Percentiles rank a stretch among this genome's conserved stretches.
These are phyloP conservation scores for Lanmaoa rubissima DNA, from an alignment of 768 basidiomycete species.

Conservation along the genomic window DNA sequence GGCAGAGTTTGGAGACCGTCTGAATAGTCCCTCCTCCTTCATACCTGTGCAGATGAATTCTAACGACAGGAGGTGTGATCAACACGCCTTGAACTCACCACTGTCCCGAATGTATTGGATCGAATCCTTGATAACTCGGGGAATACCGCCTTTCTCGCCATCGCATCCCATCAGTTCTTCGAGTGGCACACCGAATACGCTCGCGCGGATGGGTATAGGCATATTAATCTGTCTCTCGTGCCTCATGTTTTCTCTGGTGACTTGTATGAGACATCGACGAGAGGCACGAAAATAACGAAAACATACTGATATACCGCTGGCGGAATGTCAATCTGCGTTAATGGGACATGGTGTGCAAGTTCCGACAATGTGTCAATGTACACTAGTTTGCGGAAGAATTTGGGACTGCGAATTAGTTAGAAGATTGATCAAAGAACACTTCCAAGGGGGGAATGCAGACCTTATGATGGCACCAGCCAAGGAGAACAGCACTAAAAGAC, in stretches of 20 bases:
- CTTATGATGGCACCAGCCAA: constrained; percentile 86
- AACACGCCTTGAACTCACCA: constrained; percentile 28
- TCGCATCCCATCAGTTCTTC: constrained; percentile 82
- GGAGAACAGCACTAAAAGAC: constrained; percentile 74
- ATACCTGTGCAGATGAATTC: constrained; percentile 37
- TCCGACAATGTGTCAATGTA: constrained; percentile 78
- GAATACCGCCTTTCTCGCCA: constrained; percentile 81
- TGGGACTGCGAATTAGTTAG: constrained; percentile 54
- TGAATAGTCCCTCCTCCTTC: constrained; percentile 76
- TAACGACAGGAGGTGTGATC: background rate
- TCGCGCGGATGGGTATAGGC: constrained; percentile 59
- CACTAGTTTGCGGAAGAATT: constrained; percentile 83
- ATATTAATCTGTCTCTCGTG: constrained; percentile 67
- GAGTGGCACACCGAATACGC: constrained; percentile 75
- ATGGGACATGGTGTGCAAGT: constrained; percentile 70
- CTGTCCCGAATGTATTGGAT: constrained; percentile 68
- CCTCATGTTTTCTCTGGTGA: constrained; percentile 70
- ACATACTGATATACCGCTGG: constrained; percentile 80
- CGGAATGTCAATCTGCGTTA: constrained; percentile 86
- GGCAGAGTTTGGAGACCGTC: constrained; percentile 73
- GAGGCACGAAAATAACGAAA: background rate
- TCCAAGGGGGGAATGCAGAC: constrained; percentile 33
- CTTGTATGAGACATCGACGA: background rate
- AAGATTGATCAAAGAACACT: background rate
- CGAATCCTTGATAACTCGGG: constrained; percentile 74